Conservation (phyloP, 1,284 basidiomycete species). For the Sanghuangporus baumii region DNA sequence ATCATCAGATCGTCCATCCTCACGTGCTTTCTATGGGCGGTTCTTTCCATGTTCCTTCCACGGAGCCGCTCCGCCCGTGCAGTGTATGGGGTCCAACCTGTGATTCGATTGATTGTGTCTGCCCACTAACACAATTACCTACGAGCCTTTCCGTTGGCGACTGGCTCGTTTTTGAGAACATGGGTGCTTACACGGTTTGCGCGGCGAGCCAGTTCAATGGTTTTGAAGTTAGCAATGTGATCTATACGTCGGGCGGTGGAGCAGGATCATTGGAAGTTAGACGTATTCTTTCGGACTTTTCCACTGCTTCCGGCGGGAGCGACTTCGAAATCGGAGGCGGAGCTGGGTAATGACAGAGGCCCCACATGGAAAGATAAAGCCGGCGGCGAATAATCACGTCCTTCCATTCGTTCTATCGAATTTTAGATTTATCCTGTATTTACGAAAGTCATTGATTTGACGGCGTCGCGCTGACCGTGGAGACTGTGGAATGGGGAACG, state of each 20-base stretch:
- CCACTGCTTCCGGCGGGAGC: neutral
- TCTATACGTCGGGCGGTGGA: conserved; percentile 52
- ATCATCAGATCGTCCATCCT: conserved; percentile 85
- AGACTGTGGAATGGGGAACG: neutral
- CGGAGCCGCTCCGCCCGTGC: conserved; percentile 41
- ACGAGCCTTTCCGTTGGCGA: conserved; percentile 72
- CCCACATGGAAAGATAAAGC: neutral
- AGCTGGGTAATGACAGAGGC: neutral
- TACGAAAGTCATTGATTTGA: neutral
- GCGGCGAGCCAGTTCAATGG: conserved; percentile 90
- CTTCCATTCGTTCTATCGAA: neutral
- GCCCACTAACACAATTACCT: conserved; percentile 56
- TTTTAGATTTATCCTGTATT: neutral
- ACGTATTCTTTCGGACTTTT: conserved; percentile 8
- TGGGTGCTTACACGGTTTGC: conserved; percentile 93
- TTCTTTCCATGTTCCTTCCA: conserved; percentile 47
- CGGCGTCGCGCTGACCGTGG: neutral
- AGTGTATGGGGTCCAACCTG: conserved; percentile 80
- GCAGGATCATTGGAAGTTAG: conserved; percentile 31
- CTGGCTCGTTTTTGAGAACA: conserved; percentile 88
- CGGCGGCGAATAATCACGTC: neutral
- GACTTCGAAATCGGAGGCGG: neutral
- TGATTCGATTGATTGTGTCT: conserved; percentile 87
- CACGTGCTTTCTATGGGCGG: conserved; percentile 65
- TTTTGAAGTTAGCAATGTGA: conserved; percentile 59